These are phyloP conservation scores for Saturnispora ahearnii DNA, from an alignment of 805 yeast species.

Conservation along the genomic window DNA sequence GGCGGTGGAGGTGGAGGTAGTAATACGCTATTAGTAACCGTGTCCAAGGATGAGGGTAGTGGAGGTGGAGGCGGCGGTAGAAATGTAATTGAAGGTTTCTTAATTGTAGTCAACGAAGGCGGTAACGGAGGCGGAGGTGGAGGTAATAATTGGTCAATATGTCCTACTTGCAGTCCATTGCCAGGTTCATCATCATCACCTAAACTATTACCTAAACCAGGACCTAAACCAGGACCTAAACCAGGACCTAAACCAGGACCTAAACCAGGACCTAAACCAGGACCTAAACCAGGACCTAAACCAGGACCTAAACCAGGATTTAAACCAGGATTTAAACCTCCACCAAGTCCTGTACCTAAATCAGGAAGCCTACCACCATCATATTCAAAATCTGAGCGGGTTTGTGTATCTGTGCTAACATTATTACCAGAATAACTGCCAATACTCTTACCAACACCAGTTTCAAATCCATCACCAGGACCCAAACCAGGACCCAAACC, in stretches of 20 bases:
- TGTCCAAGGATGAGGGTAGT: slow-evolving; percentile 7
- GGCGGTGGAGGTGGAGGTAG: slow-evolving; percentile 23
- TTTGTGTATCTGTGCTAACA: too few species aligned
- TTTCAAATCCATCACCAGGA: neutral
- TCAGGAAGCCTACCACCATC: neutral
- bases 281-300: slow-evolving; percentile 19
- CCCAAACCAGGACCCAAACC: slow-evolving; percentile 8
- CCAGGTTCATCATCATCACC: slow-evolving; percentile 3
- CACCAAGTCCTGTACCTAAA: slow-evolving; percentile 5
- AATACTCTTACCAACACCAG: too few species aligned
- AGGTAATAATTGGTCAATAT: slow-evolving; percentile 18
- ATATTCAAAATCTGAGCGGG: too few species aligned
- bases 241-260: slow-evolving; percentile 18
- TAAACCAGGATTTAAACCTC: slow-evolving; percentile 28
- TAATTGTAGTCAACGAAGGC: too few species aligned
- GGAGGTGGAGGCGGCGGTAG: slow-evolving; percentile 26
- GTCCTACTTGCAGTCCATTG: slow-evolving; percentile 12
- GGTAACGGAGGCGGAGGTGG: slow-evolving; percentile 19
- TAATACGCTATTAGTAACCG: slow-evolving; percentile 1
- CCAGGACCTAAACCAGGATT: slow-evolving; percentile 9
- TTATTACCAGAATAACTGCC: too few species aligned
- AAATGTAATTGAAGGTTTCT: too few species aligned
- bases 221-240: slow-evolving; percentile 12
- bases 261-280: slow-evolving; percentile 9
- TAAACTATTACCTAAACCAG: slow-evolving; percentile 4